Conservation (phyloP, 306 rosid species). For the Luffa aegyptiaca region DNA sequence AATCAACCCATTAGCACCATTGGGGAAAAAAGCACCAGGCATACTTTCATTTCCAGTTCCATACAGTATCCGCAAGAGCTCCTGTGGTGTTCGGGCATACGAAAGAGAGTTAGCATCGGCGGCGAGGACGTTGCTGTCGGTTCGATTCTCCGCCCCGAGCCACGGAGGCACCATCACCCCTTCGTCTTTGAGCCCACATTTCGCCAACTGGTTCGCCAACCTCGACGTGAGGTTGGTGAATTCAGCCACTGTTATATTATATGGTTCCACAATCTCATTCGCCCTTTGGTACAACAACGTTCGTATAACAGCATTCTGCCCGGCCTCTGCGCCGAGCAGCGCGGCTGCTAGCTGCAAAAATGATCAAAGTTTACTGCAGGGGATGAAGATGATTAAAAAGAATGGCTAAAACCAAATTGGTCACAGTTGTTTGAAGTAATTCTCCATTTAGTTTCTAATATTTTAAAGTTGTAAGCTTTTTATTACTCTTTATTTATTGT, state of each 20-base stretch:
- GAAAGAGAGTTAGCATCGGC: constrained; percentile 14
- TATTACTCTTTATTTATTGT: no score
- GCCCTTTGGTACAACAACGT: constrained; percentile 3
- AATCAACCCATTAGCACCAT: neutral
- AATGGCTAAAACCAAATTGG: no score
- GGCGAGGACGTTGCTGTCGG: constrained; percentile 16
- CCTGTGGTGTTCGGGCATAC: constrained; percentile 7
- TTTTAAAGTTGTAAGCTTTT: no score
- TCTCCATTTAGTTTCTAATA: no score
- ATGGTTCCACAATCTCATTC: constrained; percentile 8
- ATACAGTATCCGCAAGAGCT: constrained; percentile 5
- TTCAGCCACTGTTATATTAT: constrained; percentile 17
- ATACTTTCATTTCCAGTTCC: neutral
- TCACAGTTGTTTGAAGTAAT: no score
- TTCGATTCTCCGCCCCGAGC: constrained; percentile 18
- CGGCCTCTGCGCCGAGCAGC: constrained; percentile 14
- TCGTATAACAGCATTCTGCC: constrained; percentile 23
- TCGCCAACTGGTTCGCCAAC: constrained; percentile 12
- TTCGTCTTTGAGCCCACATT: constrained; percentile 22
- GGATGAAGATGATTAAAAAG: neutral
- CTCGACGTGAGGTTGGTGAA: constrained; percentile 4
- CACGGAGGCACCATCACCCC: constrained; percentile 13
- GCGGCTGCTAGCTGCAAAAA: constrained; percentile 13
- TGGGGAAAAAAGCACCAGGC: neutral
- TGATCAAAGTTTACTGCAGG: neutral